These are phyloP conservation scores for Fraxinus baroniana DNA, from an alignment of 305 asterid species.

Conservation along the genomic window DNA sequence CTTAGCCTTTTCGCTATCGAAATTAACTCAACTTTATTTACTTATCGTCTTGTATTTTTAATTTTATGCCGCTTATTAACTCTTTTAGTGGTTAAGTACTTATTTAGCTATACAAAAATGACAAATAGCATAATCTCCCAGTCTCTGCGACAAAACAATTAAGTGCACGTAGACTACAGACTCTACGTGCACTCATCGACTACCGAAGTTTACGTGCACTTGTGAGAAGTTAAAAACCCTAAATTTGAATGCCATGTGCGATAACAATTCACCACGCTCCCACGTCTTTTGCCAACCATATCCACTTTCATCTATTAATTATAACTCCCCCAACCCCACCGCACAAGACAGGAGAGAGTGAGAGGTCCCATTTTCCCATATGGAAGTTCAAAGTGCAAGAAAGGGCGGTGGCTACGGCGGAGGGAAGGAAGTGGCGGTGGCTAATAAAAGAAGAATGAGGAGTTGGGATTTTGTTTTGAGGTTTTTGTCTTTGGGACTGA, in stretches of 20 bases:
- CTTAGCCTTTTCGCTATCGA: too few species aligned
- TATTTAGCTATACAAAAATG: too few species aligned
- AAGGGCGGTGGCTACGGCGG: constrained; percentile 21
- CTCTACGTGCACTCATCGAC: neutral
- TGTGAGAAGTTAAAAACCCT: neutral
- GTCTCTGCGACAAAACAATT: too few species aligned
- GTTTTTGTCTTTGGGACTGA: constrained; percentile 41
- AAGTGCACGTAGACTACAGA: too few species aligned
- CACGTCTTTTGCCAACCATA: constrained; percentile 6
- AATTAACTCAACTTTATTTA: too few species aligned
- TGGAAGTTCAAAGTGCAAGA: constrained; percentile 31
- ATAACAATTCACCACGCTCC: neutral
- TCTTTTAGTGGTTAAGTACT: too few species aligned
- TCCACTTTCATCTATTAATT: neutral
- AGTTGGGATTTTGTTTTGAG: constrained; percentile 49
- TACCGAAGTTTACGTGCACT: neutral
- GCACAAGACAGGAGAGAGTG: neutral
- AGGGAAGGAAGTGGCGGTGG: constrained; percentile 24
- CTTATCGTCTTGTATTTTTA: too few species aligned
- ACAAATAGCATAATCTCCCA: too few species aligned
- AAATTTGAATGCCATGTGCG: neutral
- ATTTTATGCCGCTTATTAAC: too few species aligned
- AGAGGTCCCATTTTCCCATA: too few species aligned
- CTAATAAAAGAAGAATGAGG: constrained; percentile 35
- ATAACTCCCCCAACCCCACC: neutral